A percentile compares a stretch with the other conserved stretches of the same genome.
Evolutionary conservation across 495 filamentous ascomycete species (phyloP).

Genomic region (Aspergillus haitiensis): DNA sequence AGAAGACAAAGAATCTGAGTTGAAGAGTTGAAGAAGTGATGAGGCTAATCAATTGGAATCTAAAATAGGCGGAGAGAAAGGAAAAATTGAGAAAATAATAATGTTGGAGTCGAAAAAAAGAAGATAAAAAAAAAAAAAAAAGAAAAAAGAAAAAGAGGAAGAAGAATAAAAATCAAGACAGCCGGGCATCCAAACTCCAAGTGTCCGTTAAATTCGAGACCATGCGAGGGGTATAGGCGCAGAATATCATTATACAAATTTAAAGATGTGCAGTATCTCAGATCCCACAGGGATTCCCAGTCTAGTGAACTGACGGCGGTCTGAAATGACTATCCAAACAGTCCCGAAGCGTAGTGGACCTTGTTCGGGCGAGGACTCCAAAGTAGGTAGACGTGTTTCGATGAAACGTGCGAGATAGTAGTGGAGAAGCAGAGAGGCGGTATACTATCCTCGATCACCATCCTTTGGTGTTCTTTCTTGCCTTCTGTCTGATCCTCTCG

Average conservation of each 20-base stretch:
- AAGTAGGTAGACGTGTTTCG: neutral
- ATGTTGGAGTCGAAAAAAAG: conserved; percentile 11
- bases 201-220: neutral
- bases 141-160: conserved; percentile 6
- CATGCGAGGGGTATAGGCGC: conserved; percentile 25
- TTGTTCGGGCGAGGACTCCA: no score
- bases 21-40: conserved; percentile 4
- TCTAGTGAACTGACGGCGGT: neutral
- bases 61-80: conserved; percentile 14
- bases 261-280: neutral
- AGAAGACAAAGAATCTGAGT: neutral
- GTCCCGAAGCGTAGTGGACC: no score
- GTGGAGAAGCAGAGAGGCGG: neutral
- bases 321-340: no score
- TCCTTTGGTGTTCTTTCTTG: conserved; percentile 36
- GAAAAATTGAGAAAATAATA: conserved; percentile 33
- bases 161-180: conserved; percentile 18
- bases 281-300: neutral
- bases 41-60: neutral
- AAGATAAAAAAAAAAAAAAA: neutral
- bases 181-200: conserved; percentile 15
- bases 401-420: neutral
- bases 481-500: conserved; percentile 39
- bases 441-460: conserved; percentile 27
- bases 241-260: conserved; percentile 17